Evolutionary conservation across 73 alveolate genomes (phyloP), one percentile per base, ranked within the genome.

Genomic region (Stentor roeselii): DNA sequence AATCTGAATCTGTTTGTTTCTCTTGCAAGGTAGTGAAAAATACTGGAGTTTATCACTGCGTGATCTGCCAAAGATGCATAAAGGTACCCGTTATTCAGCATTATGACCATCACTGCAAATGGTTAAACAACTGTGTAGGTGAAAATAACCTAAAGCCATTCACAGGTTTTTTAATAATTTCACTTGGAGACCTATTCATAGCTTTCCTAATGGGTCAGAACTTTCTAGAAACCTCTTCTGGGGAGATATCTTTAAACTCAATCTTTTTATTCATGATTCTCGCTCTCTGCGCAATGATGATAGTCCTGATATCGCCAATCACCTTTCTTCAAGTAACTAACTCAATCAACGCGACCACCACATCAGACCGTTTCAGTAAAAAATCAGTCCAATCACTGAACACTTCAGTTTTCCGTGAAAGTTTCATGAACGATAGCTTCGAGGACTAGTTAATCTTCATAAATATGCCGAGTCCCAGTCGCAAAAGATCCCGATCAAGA

Each of bases 61-160:
- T 50, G 6, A 11, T 50, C 30, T 50, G 67, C 21, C 6, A 50
- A 11, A 21, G 30, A 11, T 50, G 67, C 21, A 21, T 50, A 11
- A 21, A 50, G 21, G 67, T 50, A 50, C 6, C 21, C 6, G 6
- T 50, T 50, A 11, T 11, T 50, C 21, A 50, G 67, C 21, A 21
- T 21, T 50, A 50, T 41, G 96, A 87, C 86, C 98, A 94, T 84
- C 98, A 94, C 75, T 94, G 97, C 82, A 86, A 85, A 59, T 94
- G 97, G 98, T 84, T 94, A 61, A 94, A 94, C 87, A 94, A 94
- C 89, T 94, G 98, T 50, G 88, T 94, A 36, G 98, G 97, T n/a
- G 86, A 76, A 0, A 42, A 14, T 27, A 90, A 90, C 87, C 80
- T 86, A 39, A 3, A 37, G 34, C 21, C 30, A 6, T 50, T 50